phyloP scores from a whole-genome alignment of 2,329 filamentous ascomycete genomes.

The Hypoxylon sp. region DNA sequence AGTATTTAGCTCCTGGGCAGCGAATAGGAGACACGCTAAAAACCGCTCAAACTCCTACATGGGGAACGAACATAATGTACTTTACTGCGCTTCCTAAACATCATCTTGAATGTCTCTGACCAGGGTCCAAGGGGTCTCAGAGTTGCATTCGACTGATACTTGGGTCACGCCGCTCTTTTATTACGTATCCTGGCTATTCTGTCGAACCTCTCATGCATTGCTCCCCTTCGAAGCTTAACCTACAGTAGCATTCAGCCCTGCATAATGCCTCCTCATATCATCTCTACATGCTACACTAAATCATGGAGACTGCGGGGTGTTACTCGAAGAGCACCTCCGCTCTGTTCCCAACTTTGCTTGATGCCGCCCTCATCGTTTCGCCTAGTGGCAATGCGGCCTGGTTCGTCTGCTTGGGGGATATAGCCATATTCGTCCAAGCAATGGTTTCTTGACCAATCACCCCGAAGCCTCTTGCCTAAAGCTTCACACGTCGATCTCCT shows the following conservation, averaged over 20 bases:
- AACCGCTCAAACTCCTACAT: conserved; percentile 25
- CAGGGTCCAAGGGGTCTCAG: conserved; percentile 25
- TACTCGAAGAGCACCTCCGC: conserved; percentile 1
- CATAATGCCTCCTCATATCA: background rate
- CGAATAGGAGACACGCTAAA: conserved; percentile 25
- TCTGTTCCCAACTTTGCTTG: background rate
- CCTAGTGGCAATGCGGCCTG: background rate
- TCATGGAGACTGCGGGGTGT: conserved; percentile 15
- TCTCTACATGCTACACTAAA: conserved; percentile 4
- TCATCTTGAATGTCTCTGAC: conserved; percentile 16
- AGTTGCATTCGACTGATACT: conserved; percentile 39
- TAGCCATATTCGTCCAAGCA: conserved; percentile 2
- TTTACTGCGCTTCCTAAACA: conserved; percentile 17
- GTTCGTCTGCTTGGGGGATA: background rate
- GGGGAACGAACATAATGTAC: conserved; percentile 8
- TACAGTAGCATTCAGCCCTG: background rate
- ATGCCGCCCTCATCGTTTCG: background rate
- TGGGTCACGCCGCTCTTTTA: conserved; percentile 31
- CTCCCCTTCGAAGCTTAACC: background rate
- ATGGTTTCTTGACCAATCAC: conserved; percentile 24
- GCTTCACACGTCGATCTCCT: conserved; percentile 32
- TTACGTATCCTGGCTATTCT: conserved; percentile 26
- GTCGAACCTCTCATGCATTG: background rate
- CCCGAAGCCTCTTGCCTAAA: conserved; percentile 8
- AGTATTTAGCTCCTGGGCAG: conserved; percentile 5